Evolutionary conservation across 257 asterid species (phyloP).

Genomic region (Eucommia ulmoides): DNA sequence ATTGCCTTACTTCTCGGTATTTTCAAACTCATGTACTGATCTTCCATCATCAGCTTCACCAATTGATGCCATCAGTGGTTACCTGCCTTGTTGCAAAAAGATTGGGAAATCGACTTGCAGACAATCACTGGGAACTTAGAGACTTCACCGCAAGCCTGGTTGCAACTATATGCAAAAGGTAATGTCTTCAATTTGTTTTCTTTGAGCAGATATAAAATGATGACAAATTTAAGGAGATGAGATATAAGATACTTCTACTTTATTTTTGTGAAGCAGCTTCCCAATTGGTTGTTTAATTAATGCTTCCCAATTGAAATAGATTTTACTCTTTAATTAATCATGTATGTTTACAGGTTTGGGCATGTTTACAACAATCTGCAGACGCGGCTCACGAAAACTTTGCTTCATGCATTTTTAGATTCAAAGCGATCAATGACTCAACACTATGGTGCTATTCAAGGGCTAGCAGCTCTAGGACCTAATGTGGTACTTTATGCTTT

Average conservation of each 20-base stretch:
- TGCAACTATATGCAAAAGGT: conserved; percentile 1
- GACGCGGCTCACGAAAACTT: conserved; percentile 1
- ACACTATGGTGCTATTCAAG: conserved; percentile 7
- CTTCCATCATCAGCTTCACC: conserved; percentile 3
- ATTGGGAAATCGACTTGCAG: conserved; percentile 2
- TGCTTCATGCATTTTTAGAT: conserved; percentile 3
- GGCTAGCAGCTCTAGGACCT: conserved; percentile 4
- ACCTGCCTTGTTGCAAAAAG: conserved; percentile 4
- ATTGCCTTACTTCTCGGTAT: no score
- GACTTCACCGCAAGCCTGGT: background rate
- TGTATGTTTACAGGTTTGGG: conserved; percentile 1
- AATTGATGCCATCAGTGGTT: conserved; percentile 2
- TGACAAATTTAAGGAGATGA: background rate
- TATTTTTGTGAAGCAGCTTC: background rate
- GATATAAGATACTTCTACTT: background rate
- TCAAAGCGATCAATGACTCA: conserved; percentile 1
- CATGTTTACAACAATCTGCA: conserved; percentile 3
- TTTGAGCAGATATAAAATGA: background rate
- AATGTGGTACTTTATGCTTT: conserved; percentile 2
- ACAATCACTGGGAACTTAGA: conserved; percentile 3
- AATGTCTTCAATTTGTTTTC: background rate
- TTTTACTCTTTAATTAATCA: background rate
- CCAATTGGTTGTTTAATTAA: background rate
- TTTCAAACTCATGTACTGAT: no score
- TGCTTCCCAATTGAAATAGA: background rate